Conservation (phyloP, 768 basidiomycete species). For the Pholiota conissans region DNA sequence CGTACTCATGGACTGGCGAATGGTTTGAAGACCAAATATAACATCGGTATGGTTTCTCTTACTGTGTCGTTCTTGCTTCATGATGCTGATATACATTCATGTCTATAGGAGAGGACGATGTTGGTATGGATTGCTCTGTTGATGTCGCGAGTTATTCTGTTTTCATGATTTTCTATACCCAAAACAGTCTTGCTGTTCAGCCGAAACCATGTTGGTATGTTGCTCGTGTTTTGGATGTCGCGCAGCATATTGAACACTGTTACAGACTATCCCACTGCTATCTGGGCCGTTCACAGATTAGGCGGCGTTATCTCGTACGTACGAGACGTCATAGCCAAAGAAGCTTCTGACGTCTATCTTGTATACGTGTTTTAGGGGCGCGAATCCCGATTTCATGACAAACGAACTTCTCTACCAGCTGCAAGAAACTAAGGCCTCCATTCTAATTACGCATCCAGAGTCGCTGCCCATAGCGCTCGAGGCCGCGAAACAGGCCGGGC, state of each 20-base stretch:
- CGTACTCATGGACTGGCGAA: conserved; percentile 51
- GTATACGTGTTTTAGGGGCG: conserved; percentile 34
- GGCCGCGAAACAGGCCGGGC: conserved; percentile 36
- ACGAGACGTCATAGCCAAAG: neutral
- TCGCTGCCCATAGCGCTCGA: conserved; percentile 39
- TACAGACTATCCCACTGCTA: conserved; percentile 55
- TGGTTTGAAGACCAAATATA: conserved; percentile 39
- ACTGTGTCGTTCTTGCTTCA: neutral
- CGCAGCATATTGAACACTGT: neutral
- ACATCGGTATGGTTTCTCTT: conserved; percentile 35
- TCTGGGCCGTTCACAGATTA: conserved; percentile 57
- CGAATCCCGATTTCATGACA: conserved; percentile 57
- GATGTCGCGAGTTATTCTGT: neutral
- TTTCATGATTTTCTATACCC: neutral
- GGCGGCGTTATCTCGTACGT: conserved; percentile 59
- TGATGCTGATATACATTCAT: conserved; percentile 1
- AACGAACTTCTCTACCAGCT: conserved; percentile 60
- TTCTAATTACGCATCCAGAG: conserved; percentile 50
- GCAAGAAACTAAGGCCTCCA: conserved; percentile 43
- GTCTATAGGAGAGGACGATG: conserved; percentile 45
- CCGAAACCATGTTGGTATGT: conserved; percentile 64
- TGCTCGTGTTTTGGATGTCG: neutral
- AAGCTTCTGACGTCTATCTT: neutral
- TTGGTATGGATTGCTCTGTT: conserved; percentile 37
- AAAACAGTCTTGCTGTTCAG: conserved; percentile 62